phyloP scores from a whole-genome alignment of 2,329 filamentous ascomycete species.

The Fusarium stilboides region DNA sequence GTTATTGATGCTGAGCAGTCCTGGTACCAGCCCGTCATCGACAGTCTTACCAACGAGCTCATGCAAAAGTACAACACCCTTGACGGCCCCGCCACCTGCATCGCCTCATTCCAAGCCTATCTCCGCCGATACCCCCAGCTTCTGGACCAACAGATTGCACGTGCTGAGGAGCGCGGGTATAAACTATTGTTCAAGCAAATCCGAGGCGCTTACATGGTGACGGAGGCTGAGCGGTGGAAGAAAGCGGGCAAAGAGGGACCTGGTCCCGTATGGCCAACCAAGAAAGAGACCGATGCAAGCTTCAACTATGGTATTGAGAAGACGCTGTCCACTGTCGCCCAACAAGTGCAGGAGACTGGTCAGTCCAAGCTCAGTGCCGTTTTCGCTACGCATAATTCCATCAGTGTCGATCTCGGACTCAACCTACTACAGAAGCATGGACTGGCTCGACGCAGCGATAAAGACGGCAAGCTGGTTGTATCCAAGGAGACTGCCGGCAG shows the following conservation, averaged over 20 bases:
- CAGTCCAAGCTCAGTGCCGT: constrained; percentile 25
- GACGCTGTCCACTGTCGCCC: constrained; percentile 18
- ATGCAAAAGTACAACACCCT: constrained; percentile 45
- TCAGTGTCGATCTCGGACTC: constrained; percentile 31
- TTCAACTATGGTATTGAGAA: constrained; percentile 36
- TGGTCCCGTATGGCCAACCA: constrained; percentile 27
- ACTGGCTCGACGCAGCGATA: constrained; percentile 7
- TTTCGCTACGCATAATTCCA: constrained; percentile 33
- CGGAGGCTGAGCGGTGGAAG: constrained; percentile 30
- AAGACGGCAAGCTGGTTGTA: constrained; percentile 9
- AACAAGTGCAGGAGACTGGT: constrained; percentile 16
- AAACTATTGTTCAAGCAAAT: constrained; percentile 41
- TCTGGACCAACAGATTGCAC: constrained; percentile 40
- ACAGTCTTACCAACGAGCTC: constrained; percentile 40
- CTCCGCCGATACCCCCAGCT: constrained; percentile 41
- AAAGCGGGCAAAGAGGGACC: constrained; percentile 16
- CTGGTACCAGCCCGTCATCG: constrained; percentile 44
- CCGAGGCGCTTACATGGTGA: constrained; percentile 33
- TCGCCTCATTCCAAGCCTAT: constrained; percentile 44
- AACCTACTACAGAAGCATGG: constrained; percentile 22
- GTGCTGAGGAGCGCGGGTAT: constrained; percentile 39
- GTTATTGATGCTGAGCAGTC: constrained; percentile 44
- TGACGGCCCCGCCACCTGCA: constrained; percentile 40
- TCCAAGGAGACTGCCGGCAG: constrained; percentile 26
- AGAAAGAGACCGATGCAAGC: constrained; percentile 25